Evolutionary conservation across 2,329 filamentous ascomycete genomes (phyloP), one percentile per base, ranked within the genome.

Genomic region (Alternaria arbusti): DNA sequence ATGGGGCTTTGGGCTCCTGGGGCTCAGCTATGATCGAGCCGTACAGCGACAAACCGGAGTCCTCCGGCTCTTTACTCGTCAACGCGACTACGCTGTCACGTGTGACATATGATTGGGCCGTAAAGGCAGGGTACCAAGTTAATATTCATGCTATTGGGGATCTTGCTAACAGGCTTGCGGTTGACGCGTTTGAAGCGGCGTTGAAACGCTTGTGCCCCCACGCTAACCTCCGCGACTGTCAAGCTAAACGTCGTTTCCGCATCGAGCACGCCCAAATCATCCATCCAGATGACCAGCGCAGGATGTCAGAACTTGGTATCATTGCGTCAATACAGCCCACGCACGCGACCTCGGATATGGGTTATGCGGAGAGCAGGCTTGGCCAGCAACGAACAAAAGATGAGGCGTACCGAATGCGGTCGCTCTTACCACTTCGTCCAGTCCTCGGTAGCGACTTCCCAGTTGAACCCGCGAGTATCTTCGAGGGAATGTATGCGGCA

Each of bases 81-180:
- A 90, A 90, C 73, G 85, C 86, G n/a, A 86, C 85, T 0, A 84
- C 85, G 4, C 81, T 92, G 56, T 84, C 83, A 1, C 74, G 80
- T 6, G 79, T 90, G 10, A 82, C 89, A 3, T 80, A 78, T 11
- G 77, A 85, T 26, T 92, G 90, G 90, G 85, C 88, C 20, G 49
- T 52, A 15, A 78, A 78, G 3, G 83, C 82, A 36, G 88, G 87
- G 12, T 91, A 85, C 70, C 90, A 92, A 73, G 89, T 92, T 59
- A 90, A 90, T 72, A 90, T 92, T 63, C 90, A 92, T 75, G 90
- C 89, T 51, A 92, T 92, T 61, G 90, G 90, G 9, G 90, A 92
- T 75, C 82, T 87, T 5, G 90, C 90, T 15, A 91, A 91, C 73
- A 85, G 89, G 25, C 82, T 87, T 30, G 88, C 88, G 59, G 79